A percentile compares a stretch with the other conserved stretches of the same genome.
Evolutionary conservation across 208 protist genomes (phyloP).

Genomic region (Strigomonas galati): DNA sequence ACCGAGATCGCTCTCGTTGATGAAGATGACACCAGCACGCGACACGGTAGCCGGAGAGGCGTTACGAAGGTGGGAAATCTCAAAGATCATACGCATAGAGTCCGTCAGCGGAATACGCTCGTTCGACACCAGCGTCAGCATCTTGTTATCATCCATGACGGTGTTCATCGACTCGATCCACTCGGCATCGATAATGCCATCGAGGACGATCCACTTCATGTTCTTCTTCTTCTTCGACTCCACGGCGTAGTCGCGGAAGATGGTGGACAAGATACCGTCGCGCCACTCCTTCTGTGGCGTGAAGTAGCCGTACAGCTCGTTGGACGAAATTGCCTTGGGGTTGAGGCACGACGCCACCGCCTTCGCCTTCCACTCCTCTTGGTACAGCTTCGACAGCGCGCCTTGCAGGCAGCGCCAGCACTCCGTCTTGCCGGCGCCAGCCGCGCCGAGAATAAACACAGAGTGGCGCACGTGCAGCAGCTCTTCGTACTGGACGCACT

Average conservation of each 20-base stretch:
- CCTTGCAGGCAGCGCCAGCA: constrained; percentile 95
- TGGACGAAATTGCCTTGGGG: constrained; percentile 98
- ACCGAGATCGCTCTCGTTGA: constrained; percentile 97
- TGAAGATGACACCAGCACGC: constrained; percentile 97
- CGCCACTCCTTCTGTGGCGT: constrained; percentile 97
- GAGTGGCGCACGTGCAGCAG: constrained; percentile 98
- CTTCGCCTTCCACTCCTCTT: constrained; percentile 92
- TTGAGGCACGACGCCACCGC: constrained; percentile 92
- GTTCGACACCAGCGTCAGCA: constrained; percentile 98
- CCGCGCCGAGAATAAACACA: constrained; percentile 97
- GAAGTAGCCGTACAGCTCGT: constrained; percentile 99
- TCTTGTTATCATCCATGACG: constrained; percentile 99
- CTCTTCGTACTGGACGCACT: constrained; percentile 98
- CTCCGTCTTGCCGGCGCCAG: constrained; percentile 96
- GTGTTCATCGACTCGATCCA: constrained; percentile 99
- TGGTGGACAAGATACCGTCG: constrained; percentile 93
- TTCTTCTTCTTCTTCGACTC: constrained; percentile 94
- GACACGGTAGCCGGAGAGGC: constrained; percentile 98
- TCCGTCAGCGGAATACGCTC: constrained; percentile 98
- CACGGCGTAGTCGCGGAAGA: constrained; percentile 95
- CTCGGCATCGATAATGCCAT: constrained; percentile 98
- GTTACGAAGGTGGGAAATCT: constrained; percentile 96
- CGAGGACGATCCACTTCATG: constrained; percentile 98
- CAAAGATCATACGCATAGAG: constrained; percentile 98
- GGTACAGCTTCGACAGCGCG: constrained; percentile 88